Conservation (phyloP, 2,329 filamentous ascomycete species). For the Botrytis aclada region DNA sequence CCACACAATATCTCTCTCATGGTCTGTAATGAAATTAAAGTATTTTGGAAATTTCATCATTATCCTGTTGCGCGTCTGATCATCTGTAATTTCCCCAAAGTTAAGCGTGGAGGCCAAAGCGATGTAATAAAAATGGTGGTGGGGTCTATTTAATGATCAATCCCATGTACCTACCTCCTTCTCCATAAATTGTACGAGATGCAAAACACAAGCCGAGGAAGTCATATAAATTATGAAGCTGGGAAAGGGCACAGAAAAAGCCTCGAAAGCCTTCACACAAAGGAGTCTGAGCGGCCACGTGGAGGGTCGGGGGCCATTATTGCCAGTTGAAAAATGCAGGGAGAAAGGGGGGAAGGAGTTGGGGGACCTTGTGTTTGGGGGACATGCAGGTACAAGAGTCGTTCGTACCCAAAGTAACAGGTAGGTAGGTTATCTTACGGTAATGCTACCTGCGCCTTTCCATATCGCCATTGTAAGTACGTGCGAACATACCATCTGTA, state of each 20-base stretch:
- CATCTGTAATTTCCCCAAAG: constrained; percentile 11
- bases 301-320: constrained; percentile 11
- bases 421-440: background rate
- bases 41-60: background rate
- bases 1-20: background rate
- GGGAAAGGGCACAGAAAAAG: background rate
- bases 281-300: constrained; percentile 18
- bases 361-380: background rate
- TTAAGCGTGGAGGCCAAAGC: constrained; percentile 10
- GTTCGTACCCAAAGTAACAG: background rate
- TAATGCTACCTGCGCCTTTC: constrained; percentile 14
- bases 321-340: background rate
- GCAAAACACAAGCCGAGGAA: background rate
- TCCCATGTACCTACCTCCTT: background rate
- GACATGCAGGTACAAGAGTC: constrained; percentile 9
- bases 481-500: background rate
- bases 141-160: constrained; percentile 7
- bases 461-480: background rate
- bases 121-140: constrained; percentile 2
- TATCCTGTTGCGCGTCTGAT: background rate
- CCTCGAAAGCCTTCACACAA: background rate
- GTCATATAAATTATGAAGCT: background rate
- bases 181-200: background rate
- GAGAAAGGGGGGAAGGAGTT: constrained; percentile 3
- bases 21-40: background rate